A percentile compares a stretch with the other conserved stretches of the same genome.
Evolutionary conservation across 225 moss, liverwort and hornwort species (phyloP).

Genomic region (Physcomitrium patens): DNA sequence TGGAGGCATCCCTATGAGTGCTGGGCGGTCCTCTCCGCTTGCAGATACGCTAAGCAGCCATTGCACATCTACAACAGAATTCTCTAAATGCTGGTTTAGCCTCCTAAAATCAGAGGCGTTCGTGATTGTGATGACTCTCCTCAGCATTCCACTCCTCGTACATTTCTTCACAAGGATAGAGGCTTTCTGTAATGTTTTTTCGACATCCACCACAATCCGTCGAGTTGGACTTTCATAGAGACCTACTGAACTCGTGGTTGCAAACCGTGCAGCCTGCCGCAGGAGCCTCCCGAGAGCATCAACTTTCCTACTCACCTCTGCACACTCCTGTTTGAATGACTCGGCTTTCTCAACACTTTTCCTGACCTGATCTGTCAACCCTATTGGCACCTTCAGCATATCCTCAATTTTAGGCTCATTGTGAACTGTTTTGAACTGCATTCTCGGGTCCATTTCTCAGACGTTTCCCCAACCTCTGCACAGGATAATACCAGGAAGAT

Average conservation of each 20-base stretch:
- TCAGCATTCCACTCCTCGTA: constrained; percentile 69
- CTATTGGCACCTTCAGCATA: constrained; percentile 39
- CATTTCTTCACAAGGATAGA: constrained; percentile 69
- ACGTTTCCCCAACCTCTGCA: constrained; percentile 19
- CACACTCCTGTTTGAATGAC: constrained; percentile 76
- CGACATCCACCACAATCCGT: constrained; percentile 66
- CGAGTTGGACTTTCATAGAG: constrained; percentile 74
- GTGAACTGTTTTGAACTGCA: constrained; percentile 22
- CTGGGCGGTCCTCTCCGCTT: constrained; percentile 66
- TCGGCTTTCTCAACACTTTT: constrained; percentile 55
- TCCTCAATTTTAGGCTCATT: constrained; percentile 39
- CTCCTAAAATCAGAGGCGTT: constrained; percentile 71
- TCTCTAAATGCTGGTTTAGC: constrained; percentile 54
- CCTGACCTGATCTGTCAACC: constrained; percentile 45
- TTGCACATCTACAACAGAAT: constrained; percentile 63
- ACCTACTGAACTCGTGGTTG: constrained; percentile 28
- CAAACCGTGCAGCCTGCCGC: constrained; percentile 42
- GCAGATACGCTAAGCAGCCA: constrained; percentile 83
- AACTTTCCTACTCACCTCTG: constrained; percentile 59
- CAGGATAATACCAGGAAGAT: not conserved
- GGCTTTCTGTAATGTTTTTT: constrained; percentile 67
- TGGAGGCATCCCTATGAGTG: constrained; percentile 65
- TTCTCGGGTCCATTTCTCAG: constrained; percentile 35
- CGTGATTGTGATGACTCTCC: constrained; percentile 80
- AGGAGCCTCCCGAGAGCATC: constrained; percentile 53